Percentiles rank a stretch among this genome's conserved stretches.
Evolutionary conservation across 1,139 yeast species (phyloP).

Genomic region (Groenewaldozyma sp.): DNA sequence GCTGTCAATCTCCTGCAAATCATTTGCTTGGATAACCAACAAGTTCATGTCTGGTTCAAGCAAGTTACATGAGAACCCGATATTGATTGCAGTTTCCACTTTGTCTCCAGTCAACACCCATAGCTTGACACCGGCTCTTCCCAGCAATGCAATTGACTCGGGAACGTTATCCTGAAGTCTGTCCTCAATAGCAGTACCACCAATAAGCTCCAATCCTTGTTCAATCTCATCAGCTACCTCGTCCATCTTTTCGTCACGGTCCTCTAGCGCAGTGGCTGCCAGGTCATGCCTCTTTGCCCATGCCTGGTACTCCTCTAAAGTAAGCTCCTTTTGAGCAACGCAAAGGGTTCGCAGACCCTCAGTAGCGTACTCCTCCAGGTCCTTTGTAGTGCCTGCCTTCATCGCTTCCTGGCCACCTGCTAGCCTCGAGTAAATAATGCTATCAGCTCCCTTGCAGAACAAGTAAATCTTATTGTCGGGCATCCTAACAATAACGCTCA

Average conservation of each 20-base stretch:
- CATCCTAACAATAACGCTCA: constrained; percentile 81
- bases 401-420: constrained; percentile 10
- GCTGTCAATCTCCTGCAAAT: constrained; percentile 37
- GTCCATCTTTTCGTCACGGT: constrained; percentile 72
- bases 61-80: constrained; percentile 89
- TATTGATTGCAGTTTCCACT: constrained; percentile 92
- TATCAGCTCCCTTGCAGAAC: constrained; percentile 91
- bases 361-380: constrained; percentile 81
- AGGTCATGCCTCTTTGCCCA: constrained; percentile 65
- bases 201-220: constrained; percentile 56
- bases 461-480: constrained; percentile 41
- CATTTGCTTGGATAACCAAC: constrained; percentile 47
- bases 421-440: constrained; percentile 67
- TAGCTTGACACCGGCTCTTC: constrained; percentile 81
- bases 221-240: constrained; percentile 72
- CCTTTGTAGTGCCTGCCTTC: constrained; percentile 54
- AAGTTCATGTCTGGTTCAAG: constrained; percentile 79
- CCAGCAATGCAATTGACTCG: constrained; percentile 72
- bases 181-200: constrained; percentile 97
- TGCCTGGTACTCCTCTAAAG: constrained; percentile 47
- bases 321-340: constrained; percentile 70
- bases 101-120: constrained; percentile 98
- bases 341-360: constrained; percentile 95
- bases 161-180: constrained; percentile 92
- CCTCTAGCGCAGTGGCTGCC: constrained; percentile 61